Evolutionary conservation across 2,329 filamentous ascomycete genomes (phyloP), one percentile per base, ranked within the genome.

Genomic region (Hymenoscyphus scutula): DNA sequence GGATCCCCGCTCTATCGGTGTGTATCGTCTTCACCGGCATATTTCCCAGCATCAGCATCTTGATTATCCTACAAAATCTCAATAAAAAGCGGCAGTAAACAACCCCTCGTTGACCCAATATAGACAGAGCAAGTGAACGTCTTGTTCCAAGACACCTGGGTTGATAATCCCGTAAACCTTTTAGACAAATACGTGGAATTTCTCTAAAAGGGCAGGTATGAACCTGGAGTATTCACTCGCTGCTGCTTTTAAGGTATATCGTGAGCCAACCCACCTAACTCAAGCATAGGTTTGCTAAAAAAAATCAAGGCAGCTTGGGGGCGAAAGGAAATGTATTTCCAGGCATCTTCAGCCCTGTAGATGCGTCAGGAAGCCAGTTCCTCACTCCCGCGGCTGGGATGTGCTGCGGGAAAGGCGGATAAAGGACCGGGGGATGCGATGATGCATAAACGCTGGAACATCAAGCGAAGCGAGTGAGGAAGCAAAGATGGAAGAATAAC

Each of bases 391-490:
- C n/a, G 19, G 41, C 41, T 8, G 19, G n/a, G 41, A 48, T 48
- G 41, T 48, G 41, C 41, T 23, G 41, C 41, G 41, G 41, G 41
- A 48, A 34, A 48, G 41, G 6, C 41, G 41, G 41, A 48, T 48
- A 23, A 23, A 11, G 8, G n/a, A 23, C 41, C 41, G 41, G 41
- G 41, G 41, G 41, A 48, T 48, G n/a, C 7, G 41, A 48, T 19
- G 41, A 25, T 48, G 41, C 41, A 48, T 48, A 23, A 48, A 48
- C 19, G 32, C 32, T 34, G 32, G 32, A 34, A 32, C 30, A 5
- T 34, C 32, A 34, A 34, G 32, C 32, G 32, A 34, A 34, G 32
- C 32, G 32, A 34, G 32, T 23, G 41, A 48, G n/a, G n/a, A 48
- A 23, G 17, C 1, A 4, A 19, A 19, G 41, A 23, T 19, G 38